Conservation (phyloP, 495 filamentous ascomycete genomes). For the Aspergillus funiculosus region DNA sequence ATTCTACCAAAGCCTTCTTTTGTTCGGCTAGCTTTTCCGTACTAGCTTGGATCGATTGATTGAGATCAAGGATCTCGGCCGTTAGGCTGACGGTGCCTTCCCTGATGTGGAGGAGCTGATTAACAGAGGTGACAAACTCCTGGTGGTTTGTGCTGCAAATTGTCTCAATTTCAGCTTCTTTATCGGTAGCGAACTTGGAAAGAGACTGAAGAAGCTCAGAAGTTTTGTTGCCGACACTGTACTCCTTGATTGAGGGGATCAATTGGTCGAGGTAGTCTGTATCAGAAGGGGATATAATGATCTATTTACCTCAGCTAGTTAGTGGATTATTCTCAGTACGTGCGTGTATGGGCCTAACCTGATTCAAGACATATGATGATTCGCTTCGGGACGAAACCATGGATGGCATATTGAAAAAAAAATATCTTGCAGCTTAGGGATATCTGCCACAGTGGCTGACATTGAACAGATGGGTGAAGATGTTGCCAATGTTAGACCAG, state of each 20-base stretch:
- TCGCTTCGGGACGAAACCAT: slow-evolving; percentile 29
- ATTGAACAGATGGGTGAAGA: too few species aligned
- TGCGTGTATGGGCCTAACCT: slow-evolving; percentile 22
- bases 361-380: slow-evolving; percentile 37
- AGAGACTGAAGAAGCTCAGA: slow-evolving; percentile 70
- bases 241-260: slow-evolving; percentile 87
- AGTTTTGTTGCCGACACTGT: slow-evolving; percentile 67
- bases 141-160: slow-evolving; percentile 96
- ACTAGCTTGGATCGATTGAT: slow-evolving; percentile 90
- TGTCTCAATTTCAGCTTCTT: slow-evolving; percentile 86
- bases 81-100: slow-evolving; percentile 84
- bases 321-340: neutral
- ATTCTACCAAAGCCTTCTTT: slow-evolving; percentile 90
- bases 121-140: slow-evolving; percentile 89
- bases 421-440: neutral
- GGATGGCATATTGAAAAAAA: slow-evolving; percentile 25
- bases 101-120: slow-evolving; percentile 82
- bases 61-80: slow-evolving; percentile 84
- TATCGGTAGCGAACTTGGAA: slow-evolving; percentile 71
- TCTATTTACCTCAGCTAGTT: slow-evolving; percentile 44
- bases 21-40: slow-evolving; percentile 92
- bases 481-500: too few species aligned
- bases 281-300: slow-evolving; percentile 86
- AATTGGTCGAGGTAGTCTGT: slow-evolving; percentile 92
- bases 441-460: too few species aligned